Conservation (phyloP, 352 stramenopile genomes). For the Globisporangium camurandrum region DNA sequence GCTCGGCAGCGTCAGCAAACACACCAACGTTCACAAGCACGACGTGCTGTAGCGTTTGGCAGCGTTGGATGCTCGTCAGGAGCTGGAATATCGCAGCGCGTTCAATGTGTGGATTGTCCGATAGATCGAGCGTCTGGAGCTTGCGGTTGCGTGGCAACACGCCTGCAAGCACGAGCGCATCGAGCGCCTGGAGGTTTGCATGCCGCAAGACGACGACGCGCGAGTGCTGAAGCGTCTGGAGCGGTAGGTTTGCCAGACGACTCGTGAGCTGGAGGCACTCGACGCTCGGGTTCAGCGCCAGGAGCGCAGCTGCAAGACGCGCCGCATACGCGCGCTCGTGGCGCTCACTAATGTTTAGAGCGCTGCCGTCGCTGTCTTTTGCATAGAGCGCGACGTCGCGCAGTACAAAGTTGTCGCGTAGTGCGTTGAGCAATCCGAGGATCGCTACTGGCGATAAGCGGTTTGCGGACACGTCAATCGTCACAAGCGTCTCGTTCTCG, state of each 20-base stretch:
- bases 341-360: constrained; percentile 48
- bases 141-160: constrained; percentile 45
- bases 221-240: constrained; percentile 59
- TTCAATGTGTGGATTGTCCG: constrained; percentile 42
- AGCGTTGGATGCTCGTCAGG: constrained; percentile 41
- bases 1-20: constrained; percentile 48
- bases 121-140: constrained; percentile 59
- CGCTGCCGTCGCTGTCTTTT: constrained; percentile 39
- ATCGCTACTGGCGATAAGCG: constrained; percentile 22
- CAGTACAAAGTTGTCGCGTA: constrained; percentile 57
- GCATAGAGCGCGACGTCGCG: constrained; percentile 40
- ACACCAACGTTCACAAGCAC: constrained; percentile 52
- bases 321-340: constrained; percentile 47
- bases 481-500: constrained; percentile 70
- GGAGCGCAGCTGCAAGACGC: constrained; percentile 34
- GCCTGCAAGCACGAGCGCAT: constrained; percentile 52
- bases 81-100: constrained; percentile 45
- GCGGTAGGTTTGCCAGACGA: constrained; percentile 27
- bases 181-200: constrained; percentile 39
- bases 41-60: constrained; percentile 41
- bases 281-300: constrained; percentile 46
- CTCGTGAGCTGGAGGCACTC: constrained; percentile 34
- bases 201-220: constrained; percentile 40
- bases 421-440: constrained; percentile 23
- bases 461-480: constrained; percentile 63